Evolutionary conservation across 2,329 filamentous ascomycete species (phyloP), one percentile per base, ranked within the genome.

Genomic region (Penicillium sp.): DNA sequence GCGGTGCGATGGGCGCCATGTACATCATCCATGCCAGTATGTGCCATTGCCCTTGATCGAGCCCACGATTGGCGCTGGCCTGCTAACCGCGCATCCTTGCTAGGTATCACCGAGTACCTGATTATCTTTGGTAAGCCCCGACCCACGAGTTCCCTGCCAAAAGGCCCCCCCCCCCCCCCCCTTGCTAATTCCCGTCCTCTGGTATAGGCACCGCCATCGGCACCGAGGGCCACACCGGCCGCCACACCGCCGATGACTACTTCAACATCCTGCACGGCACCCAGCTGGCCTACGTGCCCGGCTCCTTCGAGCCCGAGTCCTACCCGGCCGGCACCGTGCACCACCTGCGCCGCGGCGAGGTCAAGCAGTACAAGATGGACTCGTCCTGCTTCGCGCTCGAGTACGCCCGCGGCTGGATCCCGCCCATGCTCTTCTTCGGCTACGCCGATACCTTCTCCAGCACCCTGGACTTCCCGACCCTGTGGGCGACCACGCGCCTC

Each of bases 191-290:
- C n/a, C n/a, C n/a, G n/a, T n/a, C n/a, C n/a, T n/a, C n/a, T n/a
- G n/a, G n/a, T 25, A 25, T 26, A 64, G 61, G 62, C 33, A 67
- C 64, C 33, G 55, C 64, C 19, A 63, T 67, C 39, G 88, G 88
- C 56, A 94, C 89, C 9, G 88, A 94, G 69, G 89, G 89, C 47
- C 88, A 94, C 75, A 80, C 81, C 1, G 89, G 89, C 50, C 85
- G 88, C 35, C 89, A 94, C 76, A 91, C 87, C 9, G 88, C 88
- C 11, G 86, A 94, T 69, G 89, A 95, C 74, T 95, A 93, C 76
- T 95, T 95, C 76, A 80, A 90, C 75, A 94, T 95, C 74, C 76
- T 95, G 20, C 56, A 62, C 27, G 64, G 64, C 38, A 64, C 64
- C 17, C 63, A 67, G 47, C 53, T 66, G 18, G 63, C 64, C 47